These are phyloP conservation scores for Ustilago crameri DNA, from an alignment of 1,284 basidiomycete genomes.

Conservation along the genomic window DNA sequence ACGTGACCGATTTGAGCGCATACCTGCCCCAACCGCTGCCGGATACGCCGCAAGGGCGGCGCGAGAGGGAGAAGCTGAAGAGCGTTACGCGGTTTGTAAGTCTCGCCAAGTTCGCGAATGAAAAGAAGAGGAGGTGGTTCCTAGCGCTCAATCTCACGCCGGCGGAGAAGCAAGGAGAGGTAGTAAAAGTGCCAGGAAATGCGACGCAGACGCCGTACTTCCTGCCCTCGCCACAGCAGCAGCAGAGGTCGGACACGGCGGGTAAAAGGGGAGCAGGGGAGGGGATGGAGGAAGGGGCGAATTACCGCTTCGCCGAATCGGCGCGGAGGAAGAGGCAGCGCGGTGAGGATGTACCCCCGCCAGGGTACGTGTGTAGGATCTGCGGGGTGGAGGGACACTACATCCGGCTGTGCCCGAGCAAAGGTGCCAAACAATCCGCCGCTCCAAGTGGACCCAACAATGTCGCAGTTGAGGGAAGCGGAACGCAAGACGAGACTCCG, in stretches of 20 bases:
- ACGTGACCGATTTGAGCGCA: constrained; percentile 39
- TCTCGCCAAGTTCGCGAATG: constrained; percentile 59
- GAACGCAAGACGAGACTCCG: too few relatives aligned
- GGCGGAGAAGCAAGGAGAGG: constrained; percentile 11
- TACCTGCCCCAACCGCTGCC: constrained; percentile 6
- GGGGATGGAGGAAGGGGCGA: constrained; percentile 18
- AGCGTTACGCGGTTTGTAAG: constrained; percentile 58
- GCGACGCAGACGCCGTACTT: constrained; percentile 41
- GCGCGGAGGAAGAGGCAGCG: constrained; percentile 10
- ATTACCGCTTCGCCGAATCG: constrained; percentile 36
- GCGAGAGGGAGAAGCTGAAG: constrained; percentile 13
- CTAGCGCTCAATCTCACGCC: constrained; percentile 58
- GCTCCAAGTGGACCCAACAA: too few relatives aligned
- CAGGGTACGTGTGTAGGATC: constrained; percentile 54
- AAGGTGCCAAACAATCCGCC: neutral
- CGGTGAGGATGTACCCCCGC: constrained; percentile 37
- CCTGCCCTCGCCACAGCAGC: constrained; percentile 1
- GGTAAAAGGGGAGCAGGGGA: neutral
- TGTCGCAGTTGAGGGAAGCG: too few relatives aligned
- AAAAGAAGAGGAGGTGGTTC: constrained; percentile 63
- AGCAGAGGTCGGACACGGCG: too few relatives aligned
- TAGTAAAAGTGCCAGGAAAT: constrained; percentile 15
- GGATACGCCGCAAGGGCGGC: neutral
- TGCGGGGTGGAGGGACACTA: constrained; percentile 49
- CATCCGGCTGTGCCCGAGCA: constrained; percentile 47